Percentiles rank a stretch among this genome's conserved stretches.
Conservation (phyloP, 2,329 filamentous ascomycete species). For the Coniochaeta sp. region DNA sequence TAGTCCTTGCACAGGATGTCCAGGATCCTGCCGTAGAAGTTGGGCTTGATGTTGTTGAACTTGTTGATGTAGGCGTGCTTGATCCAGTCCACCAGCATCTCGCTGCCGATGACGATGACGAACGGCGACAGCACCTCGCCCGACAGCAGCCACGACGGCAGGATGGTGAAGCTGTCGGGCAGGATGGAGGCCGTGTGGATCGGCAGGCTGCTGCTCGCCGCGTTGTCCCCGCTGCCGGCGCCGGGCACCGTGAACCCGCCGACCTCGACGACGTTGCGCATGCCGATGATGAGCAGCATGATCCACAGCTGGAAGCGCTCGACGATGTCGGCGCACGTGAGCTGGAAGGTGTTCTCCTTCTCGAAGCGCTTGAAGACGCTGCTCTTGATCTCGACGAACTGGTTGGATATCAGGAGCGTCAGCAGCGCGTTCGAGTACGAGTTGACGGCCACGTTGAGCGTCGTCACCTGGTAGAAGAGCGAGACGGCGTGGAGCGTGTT, state of each 20-base stretch:
- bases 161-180: conserved; percentile 81
- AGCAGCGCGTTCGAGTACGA: conserved; percentile 95
- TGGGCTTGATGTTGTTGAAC: conserved; percentile 94
- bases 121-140: conserved; percentile 91
- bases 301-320: conserved; percentile 97
- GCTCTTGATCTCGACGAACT: conserved; percentile 98
- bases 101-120: conserved; percentile 85
- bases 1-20: conserved; percentile 97
- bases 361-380: conserved; percentile 99
- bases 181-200: conserved; percentile 67
- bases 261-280: conserved; percentile 93
- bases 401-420: conserved; percentile 88
- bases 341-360: conserved; percentile 93
- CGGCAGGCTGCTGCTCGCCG: conserved; percentile 49
- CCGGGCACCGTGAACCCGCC: conserved; percentile 67
- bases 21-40: conserved; percentile 80
- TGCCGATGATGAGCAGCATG: conserved; percentile 92
- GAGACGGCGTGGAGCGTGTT: conserved; percentile 81
- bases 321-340: conserved; percentile 93
- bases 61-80: conserved; percentile 98
- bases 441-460: conserved; percentile 95
- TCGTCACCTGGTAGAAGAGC: conserved; percentile 95
- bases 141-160: conserved; percentile 70
- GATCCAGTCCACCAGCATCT: conserved; percentile 94
- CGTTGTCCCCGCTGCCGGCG: conserved; percentile 35